A percentile compares a stretch with the other conserved stretches of the same genome.
These are phyloP conservation scores for Penicillium bialowiezense DNA, from an alignment of 495 filamentous ascomycete species.

Conservation along the genomic window DNA sequence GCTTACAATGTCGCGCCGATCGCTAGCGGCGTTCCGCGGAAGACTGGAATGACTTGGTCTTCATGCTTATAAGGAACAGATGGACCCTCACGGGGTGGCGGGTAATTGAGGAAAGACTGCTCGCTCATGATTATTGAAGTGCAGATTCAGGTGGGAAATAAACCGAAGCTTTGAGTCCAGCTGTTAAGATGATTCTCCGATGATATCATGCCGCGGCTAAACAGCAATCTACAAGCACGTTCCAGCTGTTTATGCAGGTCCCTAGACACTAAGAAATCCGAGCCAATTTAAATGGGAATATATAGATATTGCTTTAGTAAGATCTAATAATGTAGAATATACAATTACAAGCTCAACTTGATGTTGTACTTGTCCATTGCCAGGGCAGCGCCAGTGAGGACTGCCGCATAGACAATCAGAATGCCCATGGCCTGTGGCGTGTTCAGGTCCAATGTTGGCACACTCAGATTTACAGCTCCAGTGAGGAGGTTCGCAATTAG, in stretches of 20 bases:
- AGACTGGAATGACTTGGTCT: constrained; percentile 50
- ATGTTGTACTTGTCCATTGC: constrained; percentile 68
- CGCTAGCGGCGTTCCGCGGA: constrained; percentile 48
- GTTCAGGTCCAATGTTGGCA: constrained; percentile 73
- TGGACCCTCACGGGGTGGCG: constrained; percentile 41
- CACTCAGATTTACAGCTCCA: constrained; percentile 79
- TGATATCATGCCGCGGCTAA: constrained; percentile 17
- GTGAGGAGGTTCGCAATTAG: constrained; percentile 86
- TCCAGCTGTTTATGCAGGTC: too few relatives aligned
- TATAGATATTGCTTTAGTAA: constrained; percentile 3
- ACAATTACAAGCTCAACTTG: constrained; percentile 62
- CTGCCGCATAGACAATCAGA: constrained; percentile 65
- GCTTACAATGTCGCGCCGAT: constrained; percentile 52
- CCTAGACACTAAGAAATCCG: too few relatives aligned
- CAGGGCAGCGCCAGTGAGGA: constrained; percentile 66
- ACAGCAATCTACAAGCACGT: constrained; percentile 1
- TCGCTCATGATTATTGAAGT: constrained; percentile 20
- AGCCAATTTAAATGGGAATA: neutral
- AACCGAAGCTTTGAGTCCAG: neutral
- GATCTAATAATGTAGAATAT: constrained; percentile 9
- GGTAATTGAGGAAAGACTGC: constrained; percentile 40
- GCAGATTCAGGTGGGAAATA: neutral
- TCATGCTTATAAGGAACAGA: constrained; percentile 46
- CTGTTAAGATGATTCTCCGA: neutral
- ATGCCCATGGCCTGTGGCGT: constrained; percentile 65